phyloP scores from a whole-genome alignment of 129 eudicot genomes.

The Deinandra increscens region DNA sequence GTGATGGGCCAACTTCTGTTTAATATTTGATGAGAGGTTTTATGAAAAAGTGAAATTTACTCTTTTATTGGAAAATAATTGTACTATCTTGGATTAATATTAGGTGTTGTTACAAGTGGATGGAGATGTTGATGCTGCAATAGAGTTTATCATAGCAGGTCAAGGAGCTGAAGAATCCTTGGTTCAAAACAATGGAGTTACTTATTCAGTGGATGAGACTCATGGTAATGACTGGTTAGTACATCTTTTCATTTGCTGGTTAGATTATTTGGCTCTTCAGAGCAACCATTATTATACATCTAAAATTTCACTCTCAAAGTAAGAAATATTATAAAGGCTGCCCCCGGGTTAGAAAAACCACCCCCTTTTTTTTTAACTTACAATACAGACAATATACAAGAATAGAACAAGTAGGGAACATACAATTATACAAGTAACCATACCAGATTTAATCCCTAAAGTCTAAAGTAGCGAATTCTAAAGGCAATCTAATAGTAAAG shows the following conservation, averaged over 20 bases:
- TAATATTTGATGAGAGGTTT: constrained; percentile 1
- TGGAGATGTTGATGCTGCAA: constrained; percentile 85
- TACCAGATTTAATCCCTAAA: too few relatives aligned
- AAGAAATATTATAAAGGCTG: neutral
- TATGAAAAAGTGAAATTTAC: neutral
- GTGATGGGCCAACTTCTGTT: neutral
- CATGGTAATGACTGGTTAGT: constrained; percentile 61
- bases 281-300: neutral
- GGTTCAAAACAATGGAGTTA: constrained; percentile 32
- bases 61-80: neutral
- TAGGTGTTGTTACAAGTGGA: constrained; percentile 66
- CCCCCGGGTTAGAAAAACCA: too few relatives aligned
- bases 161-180: constrained; percentile 46
- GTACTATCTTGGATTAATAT: constrained; percentile 3
- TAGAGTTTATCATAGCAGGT: constrained; percentile 76
- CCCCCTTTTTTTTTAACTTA: too few relatives aligned
- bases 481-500: too few relatives aligned
- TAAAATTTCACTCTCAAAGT: neutral
- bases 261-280: constrained; percentile 1
- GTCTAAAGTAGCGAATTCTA: too few relatives aligned
- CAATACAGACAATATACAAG: too few relatives aligned
- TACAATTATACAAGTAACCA: too few relatives aligned
- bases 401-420: too few relatives aligned
- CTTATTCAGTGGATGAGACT: constrained; percentile 34
- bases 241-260: constrained; percentile 31